A percentile compares a stretch with the other conserved stretches of the same genome.
phyloP scores from a whole-genome alignment of 2,329 filamentous ascomycete genomes.

The Claviceps digitariae region DNA sequence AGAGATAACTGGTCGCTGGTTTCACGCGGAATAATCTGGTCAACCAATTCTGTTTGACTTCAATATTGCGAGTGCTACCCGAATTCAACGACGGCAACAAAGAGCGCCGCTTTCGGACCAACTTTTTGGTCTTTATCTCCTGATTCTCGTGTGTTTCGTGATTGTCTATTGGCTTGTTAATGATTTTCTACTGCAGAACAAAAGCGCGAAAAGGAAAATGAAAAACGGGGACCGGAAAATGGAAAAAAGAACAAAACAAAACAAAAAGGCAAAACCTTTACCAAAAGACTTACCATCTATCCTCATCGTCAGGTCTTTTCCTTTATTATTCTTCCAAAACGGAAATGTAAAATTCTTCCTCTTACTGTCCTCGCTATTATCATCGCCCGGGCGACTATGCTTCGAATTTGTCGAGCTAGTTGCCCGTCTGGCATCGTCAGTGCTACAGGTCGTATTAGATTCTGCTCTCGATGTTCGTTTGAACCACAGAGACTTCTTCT shows the following conservation, averaged over 20 bases:
- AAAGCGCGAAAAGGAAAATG: background rate
- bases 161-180: slow-evolving; percentile 1
- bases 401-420: slow-evolving; percentile 6
- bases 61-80: slow-evolving; percentile 38
- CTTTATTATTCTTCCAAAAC: slow-evolving; percentile 42
- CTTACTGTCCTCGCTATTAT: slow-evolving; percentile 22
- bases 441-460: slow-evolving; percentile 6
- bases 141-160: slow-evolving; percentile 4
- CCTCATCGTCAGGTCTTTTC: slow-evolving; percentile 29
- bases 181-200: background rate
- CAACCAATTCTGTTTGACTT: slow-evolving; percentile 72
- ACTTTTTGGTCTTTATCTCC: background rate
- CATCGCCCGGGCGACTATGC: slow-evolving; percentile 7
- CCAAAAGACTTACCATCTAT: slow-evolving; percentile 25
- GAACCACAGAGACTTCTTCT: slow-evolving; percentile 40
- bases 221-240: background rate
- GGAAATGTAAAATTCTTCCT: slow-evolving; percentile 40
- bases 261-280: no score
- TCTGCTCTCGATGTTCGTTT: slow-evolving; percentile 30
- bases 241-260: background rate
- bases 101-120: slow-evolving; percentile 8
- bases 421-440: background rate
- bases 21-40: slow-evolving; percentile 82
- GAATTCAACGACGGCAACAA: slow-evolving; percentile 23
- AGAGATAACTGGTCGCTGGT: slow-evolving; percentile 62